Evolutionary conservation across 129 eudicot genomes (phyloP).

Genomic region (Pseudognaphalium luteoalbum): DNA sequence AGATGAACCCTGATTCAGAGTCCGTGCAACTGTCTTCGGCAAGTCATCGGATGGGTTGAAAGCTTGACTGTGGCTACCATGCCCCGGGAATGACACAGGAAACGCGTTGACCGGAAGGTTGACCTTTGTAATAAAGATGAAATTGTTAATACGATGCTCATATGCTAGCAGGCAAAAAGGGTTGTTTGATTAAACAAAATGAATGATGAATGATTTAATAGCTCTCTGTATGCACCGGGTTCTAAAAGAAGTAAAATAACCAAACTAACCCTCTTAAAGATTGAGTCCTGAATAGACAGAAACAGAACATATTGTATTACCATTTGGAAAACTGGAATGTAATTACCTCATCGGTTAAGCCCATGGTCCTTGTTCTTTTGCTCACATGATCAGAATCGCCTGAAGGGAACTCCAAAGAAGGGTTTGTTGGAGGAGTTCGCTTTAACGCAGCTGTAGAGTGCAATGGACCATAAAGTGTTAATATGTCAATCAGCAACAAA

Average conservation of each 20-base stretch:
- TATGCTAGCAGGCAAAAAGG: slow-evolving; percentile 1
- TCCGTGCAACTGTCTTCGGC: slow-evolving; percentile 51
- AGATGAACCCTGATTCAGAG: slow-evolving; percentile 42
- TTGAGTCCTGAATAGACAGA: too few species aligned
- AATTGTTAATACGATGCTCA: not conserved
- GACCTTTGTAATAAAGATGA: slow-evolving; percentile 43
- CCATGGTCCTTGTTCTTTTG: slow-evolving; percentile 76
- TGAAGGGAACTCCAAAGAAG: slow-evolving; percentile 75
- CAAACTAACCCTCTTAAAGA: too few species aligned
- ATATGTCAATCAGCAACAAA: not conserved
- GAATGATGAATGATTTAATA: too few species aligned
- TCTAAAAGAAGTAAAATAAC: too few species aligned
- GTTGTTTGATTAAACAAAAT: too few species aligned
- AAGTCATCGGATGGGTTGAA: slow-evolving; percentile 40
- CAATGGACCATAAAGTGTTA: not conserved
- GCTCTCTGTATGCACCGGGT: too few species aligned
- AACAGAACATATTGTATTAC: too few species aligned
- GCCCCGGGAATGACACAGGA: slow-evolving; percentile 73
- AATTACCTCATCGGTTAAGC: slow-evolving; percentile 72
- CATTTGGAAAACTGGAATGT: not conserved
- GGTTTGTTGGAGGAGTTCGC: slow-evolving; percentile 73
- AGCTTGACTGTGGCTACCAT: slow-evolving; percentile 37
- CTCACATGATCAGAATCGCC: slow-evolving; percentile 73
- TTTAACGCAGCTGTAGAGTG: slow-evolving; percentile 56
- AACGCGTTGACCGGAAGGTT: slow-evolving; percentile 73